Percentiles rank a stretch among this genome's conserved stretches.
These are phyloP conservation scores for Albifimbria verrucaria DNA, from an alignment of 2,329 filamentous ascomycete species.

Conservation along the genomic window DNA sequence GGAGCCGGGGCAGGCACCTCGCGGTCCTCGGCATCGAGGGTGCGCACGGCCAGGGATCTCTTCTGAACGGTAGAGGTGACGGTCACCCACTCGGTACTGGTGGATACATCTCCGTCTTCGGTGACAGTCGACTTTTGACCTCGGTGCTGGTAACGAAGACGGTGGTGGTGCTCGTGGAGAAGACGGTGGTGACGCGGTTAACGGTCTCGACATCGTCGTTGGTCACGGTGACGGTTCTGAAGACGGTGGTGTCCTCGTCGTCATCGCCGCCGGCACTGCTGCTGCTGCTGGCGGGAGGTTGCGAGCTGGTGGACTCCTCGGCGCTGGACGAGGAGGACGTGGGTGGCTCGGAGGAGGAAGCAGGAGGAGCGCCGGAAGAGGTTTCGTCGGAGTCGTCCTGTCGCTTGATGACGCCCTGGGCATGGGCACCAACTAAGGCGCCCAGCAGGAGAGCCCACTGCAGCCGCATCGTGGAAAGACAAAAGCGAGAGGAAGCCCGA, in stretches of 20 bases:
- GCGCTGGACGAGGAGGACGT: not conserved
- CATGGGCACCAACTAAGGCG: conserved; percentile 16
- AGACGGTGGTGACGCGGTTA: conserved; percentile 25
- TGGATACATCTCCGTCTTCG: conserved; percentile 31
- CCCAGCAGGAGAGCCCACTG: conserved; percentile 17
- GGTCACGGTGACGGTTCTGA: conserved; percentile 27
- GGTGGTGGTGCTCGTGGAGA: conserved; percentile 26
- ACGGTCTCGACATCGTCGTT: conserved; percentile 20
- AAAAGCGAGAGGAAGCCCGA: not conserved
- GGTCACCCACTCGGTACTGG: conserved; percentile 30
- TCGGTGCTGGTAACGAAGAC: conserved; percentile 30
- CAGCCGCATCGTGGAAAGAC: conserved; percentile 13
- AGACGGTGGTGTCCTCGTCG: conserved; percentile 24
- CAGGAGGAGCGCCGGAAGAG: not conserved
- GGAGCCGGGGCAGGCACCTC: conserved; percentile 14
- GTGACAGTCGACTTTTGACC: conserved; percentile 35
- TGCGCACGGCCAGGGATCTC: conserved; percentile 26
- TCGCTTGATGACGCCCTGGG: conserved; percentile 9
- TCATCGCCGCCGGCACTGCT: not conserved
- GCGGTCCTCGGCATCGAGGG: conserved; percentile 13
- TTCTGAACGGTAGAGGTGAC: conserved; percentile 28
- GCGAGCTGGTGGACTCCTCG: not conserved
- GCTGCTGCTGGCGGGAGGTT: not conserved
- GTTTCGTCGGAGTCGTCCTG: conserved; percentile 3
- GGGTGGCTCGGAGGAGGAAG: conserved; percentile 1